Conservation (phyloP, 2,329 filamentous ascomycete genomes). For the Microsporum ferrugineum region DNA sequence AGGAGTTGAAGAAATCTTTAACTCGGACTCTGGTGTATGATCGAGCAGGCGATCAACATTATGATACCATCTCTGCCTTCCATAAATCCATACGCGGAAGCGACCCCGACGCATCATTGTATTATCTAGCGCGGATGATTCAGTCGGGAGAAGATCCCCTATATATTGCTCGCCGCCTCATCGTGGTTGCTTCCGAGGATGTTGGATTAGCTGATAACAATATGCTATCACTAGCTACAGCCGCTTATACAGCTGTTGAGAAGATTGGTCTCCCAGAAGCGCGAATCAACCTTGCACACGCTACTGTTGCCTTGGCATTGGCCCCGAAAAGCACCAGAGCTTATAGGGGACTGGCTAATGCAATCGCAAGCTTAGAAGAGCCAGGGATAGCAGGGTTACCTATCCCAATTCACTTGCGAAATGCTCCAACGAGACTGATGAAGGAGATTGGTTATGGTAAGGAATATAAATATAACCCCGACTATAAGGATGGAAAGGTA, state of each 20-base stretch:
- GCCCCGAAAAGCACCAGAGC: conserved; percentile 78
- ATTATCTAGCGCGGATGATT: conserved; percentile 93
- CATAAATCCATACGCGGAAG: conserved; percentile 89
- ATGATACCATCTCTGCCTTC: conserved; percentile 93
- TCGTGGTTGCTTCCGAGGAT: conserved; percentile 91
- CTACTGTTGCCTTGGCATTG: conserved; percentile 65
- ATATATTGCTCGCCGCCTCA: conserved; percentile 82
- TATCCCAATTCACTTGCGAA: conserved; percentile 76
- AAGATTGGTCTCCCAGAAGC: conserved; percentile 94
- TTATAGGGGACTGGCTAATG: conserved; percentile 72
- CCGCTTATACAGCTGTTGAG: conserved; percentile 75
- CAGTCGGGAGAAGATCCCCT: conserved; percentile 88
- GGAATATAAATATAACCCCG: conserved; percentile 94
- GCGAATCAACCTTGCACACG: conserved; percentile 81
- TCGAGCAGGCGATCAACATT: conserved; percentile 88
- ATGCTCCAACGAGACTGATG: conserved; percentile 87
- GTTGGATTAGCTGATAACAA: conserved; percentile 80
- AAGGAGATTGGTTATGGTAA: conserved; percentile 81
- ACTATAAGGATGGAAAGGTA: conserved; percentile 71
- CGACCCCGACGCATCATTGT: conserved; percentile 76
- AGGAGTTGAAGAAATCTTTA: conserved; percentile 66
- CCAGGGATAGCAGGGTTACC: conserved; percentile 72
- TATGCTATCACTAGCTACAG: conserved; percentile 71
- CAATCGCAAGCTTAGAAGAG: conserved; percentile 65
- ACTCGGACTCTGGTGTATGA: conserved; percentile 94